A percentile compares a stretch with the other conserved stretches of the same genome.
These are phyloP conservation scores for Irpex sp. DNA, from an alignment of 1,284 basidiomycete species.

Conservation along the genomic window DNA sequence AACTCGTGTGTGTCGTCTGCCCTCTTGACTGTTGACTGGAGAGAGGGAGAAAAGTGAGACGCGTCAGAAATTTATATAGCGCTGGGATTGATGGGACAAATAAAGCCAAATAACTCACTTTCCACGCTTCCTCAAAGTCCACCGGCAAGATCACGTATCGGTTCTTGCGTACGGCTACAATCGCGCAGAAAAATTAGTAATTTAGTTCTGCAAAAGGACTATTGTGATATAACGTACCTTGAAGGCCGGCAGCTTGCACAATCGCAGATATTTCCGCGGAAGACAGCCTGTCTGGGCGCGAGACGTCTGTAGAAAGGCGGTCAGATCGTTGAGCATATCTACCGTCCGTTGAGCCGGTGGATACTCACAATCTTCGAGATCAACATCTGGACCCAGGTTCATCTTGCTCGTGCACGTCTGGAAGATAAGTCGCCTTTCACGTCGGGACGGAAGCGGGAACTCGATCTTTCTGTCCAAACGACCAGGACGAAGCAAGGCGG, in stretches of 20 bases:
- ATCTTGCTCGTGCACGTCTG: conserved; percentile 97
- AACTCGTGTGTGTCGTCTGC: conserved; percentile 94
- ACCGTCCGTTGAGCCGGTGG: not conserved
- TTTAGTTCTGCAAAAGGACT: conserved; percentile 15
- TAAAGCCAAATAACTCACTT: conserved; percentile 66
- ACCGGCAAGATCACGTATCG: conserved; percentile 95
- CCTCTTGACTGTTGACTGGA: conserved; percentile 89
- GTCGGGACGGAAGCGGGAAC: conserved; percentile 91
- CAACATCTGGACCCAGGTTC: conserved; percentile 97
- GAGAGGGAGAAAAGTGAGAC: conserved; percentile 26
- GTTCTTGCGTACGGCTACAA: conserved; percentile 91
- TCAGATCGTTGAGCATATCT: not conserved
- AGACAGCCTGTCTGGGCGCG: conserved; percentile 92
- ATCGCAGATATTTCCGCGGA: conserved; percentile 96
- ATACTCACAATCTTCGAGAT: conserved; percentile 92
- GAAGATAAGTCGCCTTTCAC: conserved; percentile 98
- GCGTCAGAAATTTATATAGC: conserved; percentile 35
- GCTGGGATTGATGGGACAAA: conserved; percentile 34
- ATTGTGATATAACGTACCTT: conserved; percentile 52
- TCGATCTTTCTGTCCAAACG: conserved; percentile 99
- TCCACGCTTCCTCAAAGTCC: conserved; percentile 99
- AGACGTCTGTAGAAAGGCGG: conserved; percentile 67
- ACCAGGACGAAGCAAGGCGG: conserved; percentile 95
- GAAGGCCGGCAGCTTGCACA: conserved; percentile 95
- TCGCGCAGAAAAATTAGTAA: not conserved